Conservation (phyloP, 305 asterid genomes). For the Plantago coronopus region DNA sequence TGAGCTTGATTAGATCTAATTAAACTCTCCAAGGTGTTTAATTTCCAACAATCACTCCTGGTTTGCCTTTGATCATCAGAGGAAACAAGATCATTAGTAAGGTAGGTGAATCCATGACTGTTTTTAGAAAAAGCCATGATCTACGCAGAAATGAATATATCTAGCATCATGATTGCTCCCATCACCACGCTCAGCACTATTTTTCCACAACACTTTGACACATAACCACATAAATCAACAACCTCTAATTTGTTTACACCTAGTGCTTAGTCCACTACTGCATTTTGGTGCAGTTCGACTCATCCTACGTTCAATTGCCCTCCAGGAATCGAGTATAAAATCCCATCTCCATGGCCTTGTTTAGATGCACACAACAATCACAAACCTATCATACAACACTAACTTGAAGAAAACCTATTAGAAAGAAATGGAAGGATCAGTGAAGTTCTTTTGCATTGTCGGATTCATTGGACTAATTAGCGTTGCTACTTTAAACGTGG, state of each 20-base stretch:
- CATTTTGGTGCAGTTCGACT: constrained; percentile 22
- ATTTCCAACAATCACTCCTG: too few species aligned
- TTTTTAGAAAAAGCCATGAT: background rate
- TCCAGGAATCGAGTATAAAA: constrained; percentile 23
- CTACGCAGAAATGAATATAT: background rate
- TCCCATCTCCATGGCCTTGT: background rate
- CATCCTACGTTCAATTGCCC: constrained; percentile 3
- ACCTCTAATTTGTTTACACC: background rate
- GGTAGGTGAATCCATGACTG: background rate
- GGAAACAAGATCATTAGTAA: background rate
- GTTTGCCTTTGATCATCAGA: too few species aligned
- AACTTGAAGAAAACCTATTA: background rate
- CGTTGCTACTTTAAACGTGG: constrained; percentile 22
- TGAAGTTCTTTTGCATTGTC: constrained; percentile 35
- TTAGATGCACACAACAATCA: constrained; percentile 2
- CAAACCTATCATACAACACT: background rate
- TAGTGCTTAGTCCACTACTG: constrained; percentile 39
- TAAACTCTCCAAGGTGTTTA: too few species aligned
- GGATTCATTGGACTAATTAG: constrained; percentile 28
- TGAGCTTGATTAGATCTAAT: too few species aligned
- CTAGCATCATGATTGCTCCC: background rate
- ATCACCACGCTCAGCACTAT: background rate
- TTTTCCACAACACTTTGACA: constrained; percentile 7
- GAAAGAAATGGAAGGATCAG: constrained; percentile 25
- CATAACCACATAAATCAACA: background rate